Evolutionary conservation across 2,329 filamentous ascomycete species (phyloP).

Genomic region (Colletotrichum falcatum): DNA sequence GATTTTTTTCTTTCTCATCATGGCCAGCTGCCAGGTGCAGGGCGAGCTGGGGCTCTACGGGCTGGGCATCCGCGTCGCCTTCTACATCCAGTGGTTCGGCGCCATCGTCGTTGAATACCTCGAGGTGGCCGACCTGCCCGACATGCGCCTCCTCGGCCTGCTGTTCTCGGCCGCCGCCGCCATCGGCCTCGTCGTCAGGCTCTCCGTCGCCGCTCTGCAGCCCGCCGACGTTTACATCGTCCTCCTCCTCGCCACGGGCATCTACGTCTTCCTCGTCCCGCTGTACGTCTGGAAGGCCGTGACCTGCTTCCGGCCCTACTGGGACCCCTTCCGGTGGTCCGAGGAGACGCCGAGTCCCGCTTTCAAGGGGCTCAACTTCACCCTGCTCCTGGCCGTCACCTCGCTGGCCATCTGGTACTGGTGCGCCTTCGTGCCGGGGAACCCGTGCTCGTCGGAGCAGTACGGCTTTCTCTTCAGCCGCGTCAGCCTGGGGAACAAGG

Average conservation of each 20-base stretch:
- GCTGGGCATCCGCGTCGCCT: slow-evolving; percentile 50
- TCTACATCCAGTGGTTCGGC: slow-evolving; percentile 54
- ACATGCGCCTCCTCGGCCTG: slow-evolving; percentile 50
- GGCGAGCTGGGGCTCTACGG: slow-evolving; percentile 51
- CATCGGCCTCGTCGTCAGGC: slow-evolving; percentile 47
- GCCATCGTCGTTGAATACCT: slow-evolving; percentile 49
- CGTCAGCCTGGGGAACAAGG: slow-evolving; percentile 45
- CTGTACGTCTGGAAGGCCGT: slow-evolving; percentile 50
- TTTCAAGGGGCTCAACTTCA: slow-evolving; percentile 45
- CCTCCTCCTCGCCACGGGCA: slow-evolving; percentile 48
- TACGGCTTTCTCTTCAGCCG: slow-evolving; percentile 51
- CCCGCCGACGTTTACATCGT: slow-evolving; percentile 50
- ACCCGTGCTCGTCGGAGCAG: slow-evolving; percentile 45
- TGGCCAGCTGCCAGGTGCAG: slow-evolving; percentile 45
- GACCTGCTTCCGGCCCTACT: slow-evolving; percentile 48
- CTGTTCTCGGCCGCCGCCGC: slow-evolving; percentile 46
- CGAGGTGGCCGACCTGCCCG: slow-evolving; percentile 46
- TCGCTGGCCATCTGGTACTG: slow-evolving; percentile 51
- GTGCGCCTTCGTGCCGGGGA: slow-evolving; percentile 44
- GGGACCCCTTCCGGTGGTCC: slow-evolving; percentile 48
- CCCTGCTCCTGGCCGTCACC: slow-evolving; percentile 46
- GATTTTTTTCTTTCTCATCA: too few relatives aligned
- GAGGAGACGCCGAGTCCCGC: slow-evolving; percentile 45
- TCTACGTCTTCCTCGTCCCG: slow-evolving; percentile 49
- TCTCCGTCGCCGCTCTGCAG: slow-evolving; percentile 43